phyloP scores from a whole-genome alignment of 805 yeast species.

The Zygotorulaspora chibaensis region DNA sequence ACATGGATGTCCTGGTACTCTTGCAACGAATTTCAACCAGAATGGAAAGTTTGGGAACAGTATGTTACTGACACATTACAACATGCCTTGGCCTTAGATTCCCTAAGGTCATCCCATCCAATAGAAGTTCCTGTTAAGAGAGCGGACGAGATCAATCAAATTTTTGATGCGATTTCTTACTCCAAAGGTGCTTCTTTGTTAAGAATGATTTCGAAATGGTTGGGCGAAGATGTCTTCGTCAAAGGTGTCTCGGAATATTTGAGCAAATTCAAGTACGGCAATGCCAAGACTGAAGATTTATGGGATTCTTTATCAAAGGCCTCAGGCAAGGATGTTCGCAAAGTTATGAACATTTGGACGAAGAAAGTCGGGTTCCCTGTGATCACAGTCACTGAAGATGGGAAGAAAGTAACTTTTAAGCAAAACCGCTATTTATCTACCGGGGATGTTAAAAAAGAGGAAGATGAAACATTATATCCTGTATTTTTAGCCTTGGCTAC shows the following conservation, averaged over 20 bases:
- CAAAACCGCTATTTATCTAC: constrained; percentile 75
- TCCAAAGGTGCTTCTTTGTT: constrained; percentile 75
- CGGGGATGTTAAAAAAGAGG: constrained; percentile 73
- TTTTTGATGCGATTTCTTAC: constrained; percentile 80
- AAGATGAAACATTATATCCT: constrained; percentile 64
- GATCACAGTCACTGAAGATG: constrained; percentile 57
- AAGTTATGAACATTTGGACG: constrained; percentile 79
- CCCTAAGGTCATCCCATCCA: constrained; percentile 80
- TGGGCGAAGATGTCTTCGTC: constrained; percentile 71
- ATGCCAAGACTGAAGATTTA: constrained; percentile 70
- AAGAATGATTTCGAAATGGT: constrained; percentile 75
- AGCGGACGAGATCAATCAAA: constrained; percentile 78
- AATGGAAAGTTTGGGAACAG: constrained; percentile 83
- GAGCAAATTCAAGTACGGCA: constrained; percentile 71
- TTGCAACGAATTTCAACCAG: constrained; percentile 69
- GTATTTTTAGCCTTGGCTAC: constrained; percentile 66
- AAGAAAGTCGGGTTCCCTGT: constrained; percentile 76
- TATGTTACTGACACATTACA: constrained; percentile 76
- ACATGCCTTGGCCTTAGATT: constrained; percentile 68
- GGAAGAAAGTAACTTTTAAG: constrained; percentile 48
- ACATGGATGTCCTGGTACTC: constrained; percentile 91
- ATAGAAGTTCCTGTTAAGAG: constrained; percentile 76
- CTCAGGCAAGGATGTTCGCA: constrained; percentile 66
- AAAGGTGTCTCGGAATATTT: constrained; percentile 77
- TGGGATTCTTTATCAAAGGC: constrained; percentile 71